Conservation (phyloP, 2,329 filamentous ascomycete genomes). For the Dissoconium aciculare region DNA sequence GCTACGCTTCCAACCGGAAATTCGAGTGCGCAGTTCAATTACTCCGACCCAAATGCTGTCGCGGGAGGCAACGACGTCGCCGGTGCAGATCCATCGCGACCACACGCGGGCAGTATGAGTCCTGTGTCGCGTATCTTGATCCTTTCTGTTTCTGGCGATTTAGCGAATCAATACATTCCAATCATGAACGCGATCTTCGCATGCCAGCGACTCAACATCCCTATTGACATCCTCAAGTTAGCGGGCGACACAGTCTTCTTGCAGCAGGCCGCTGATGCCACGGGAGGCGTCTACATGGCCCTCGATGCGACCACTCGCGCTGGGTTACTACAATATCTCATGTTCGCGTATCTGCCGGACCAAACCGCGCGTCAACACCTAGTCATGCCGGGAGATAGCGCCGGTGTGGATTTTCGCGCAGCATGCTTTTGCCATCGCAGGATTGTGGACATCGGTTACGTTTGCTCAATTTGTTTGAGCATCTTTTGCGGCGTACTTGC, state of each 20-base stretch:
- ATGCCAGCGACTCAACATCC: slow-evolving; percentile 71
- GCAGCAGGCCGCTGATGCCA: slow-evolving; percentile 73
- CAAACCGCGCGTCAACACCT: slow-evolving; percentile 48
- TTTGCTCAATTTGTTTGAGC: slow-evolving; percentile 90
- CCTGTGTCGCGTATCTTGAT: slow-evolving; percentile 76
- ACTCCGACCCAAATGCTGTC: slow-evolving; percentile 36
- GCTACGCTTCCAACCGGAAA: slow-evolving; percentile 26
- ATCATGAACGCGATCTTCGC: slow-evolving; percentile 99
- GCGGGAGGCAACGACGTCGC: slow-evolving; percentile 40
- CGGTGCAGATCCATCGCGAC: slow-evolving; percentile 25
- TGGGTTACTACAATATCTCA: slow-evolving; percentile 78
- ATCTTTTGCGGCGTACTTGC: slow-evolving; percentile 64
- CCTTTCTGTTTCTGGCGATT: slow-evolving; percentile 74
- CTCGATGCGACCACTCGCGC: slow-evolving; percentile 24
- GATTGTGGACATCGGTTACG: slow-evolving; percentile 83
- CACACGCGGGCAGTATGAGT: slow-evolving; percentile 28
- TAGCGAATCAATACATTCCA: slow-evolving; percentile 83
- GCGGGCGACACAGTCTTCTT: slow-evolving; percentile 78
- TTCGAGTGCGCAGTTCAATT: slow-evolving; percentile 44
- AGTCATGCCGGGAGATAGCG: slow-evolving; percentile 57
- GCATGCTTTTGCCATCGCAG: slow-evolving; percentile 92
- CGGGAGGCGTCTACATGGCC: slow-evolving; percentile 53
- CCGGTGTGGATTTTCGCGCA: slow-evolving; percentile 89
- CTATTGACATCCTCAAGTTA: slow-evolving; percentile 82
- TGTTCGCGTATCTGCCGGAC: slow-evolving; percentile 82